Evolutionary conservation across 768 basidiomycete genomes (phyloP).

Genomic region (Phaeotremella skinneri): DNA sequence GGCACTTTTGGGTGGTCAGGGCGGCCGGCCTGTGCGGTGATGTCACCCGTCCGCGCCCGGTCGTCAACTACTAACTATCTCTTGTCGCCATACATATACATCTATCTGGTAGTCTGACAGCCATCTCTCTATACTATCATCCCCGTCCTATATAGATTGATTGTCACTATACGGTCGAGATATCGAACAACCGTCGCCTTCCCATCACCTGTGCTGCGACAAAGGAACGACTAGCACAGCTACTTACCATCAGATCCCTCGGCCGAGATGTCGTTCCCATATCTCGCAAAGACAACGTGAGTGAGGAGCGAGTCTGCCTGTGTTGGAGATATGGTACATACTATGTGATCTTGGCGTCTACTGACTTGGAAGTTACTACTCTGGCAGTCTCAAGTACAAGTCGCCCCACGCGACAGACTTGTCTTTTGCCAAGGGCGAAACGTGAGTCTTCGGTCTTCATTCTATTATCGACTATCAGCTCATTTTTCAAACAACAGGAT

Average conservation of each 20-base stretch:
- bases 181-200: too few relatives aligned
- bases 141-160: too few relatives aligned
- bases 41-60: not conserved
- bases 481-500: constrained; percentile 26
- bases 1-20: not conserved
- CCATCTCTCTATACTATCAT: too few relatives aligned
- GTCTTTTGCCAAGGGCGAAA: constrained; percentile 50
- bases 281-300: constrained; percentile 48
- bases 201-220: too few relatives aligned
- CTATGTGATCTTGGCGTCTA: not conserved
- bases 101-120: too few relatives aligned
- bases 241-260: too few relatives aligned
- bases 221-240: too few relatives aligned
- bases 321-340: not conserved
- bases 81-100: not conserved
- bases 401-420: constrained; percentile 50
- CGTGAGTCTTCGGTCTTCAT: constrained; percentile 32
- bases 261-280: constrained; percentile 41
- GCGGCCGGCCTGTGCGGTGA: not conserved
- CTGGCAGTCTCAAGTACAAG: constrained; percentile 46
- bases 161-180: too few relatives aligned
- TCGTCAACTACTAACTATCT: not conserved
- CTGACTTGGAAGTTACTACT: not conserved
- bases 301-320: constrained; percentile 8
- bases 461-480: constrained; percentile 1